These are phyloP conservation scores for Paramecium primaurelia DNA, from an alignment of 73 alveolate genomes.

Conservation along the genomic window DNA sequence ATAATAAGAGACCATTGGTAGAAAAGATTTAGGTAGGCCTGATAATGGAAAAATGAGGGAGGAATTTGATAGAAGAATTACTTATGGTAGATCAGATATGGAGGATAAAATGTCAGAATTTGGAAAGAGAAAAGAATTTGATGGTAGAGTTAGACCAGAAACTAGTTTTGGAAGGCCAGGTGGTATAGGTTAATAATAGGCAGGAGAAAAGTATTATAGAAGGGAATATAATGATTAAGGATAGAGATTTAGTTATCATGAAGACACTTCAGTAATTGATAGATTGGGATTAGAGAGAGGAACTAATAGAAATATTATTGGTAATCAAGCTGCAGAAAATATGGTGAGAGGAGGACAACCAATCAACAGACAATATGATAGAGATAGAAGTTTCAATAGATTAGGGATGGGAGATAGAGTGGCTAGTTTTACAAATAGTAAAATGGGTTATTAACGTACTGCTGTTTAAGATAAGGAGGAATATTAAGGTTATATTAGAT, in stretches of 20 bases:
- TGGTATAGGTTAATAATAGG: neutral
- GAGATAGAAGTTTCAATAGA: neutral
- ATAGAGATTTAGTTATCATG: neutral
- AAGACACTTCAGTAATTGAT: neutral
- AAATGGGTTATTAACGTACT: conserved; percentile 2
- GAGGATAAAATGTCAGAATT: neutral
- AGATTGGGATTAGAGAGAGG: conserved; percentile 38
- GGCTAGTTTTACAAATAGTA: neutral
- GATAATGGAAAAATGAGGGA: neutral
- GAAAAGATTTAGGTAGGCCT: neutral
- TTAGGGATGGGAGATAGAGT: neutral
- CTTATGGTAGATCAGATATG: neutral
- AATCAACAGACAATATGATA: neutral
- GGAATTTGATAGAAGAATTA: neutral
- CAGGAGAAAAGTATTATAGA: neutral
- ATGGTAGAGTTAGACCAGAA: neutral
- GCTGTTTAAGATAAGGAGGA: conserved; percentile 17
- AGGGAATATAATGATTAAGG: neutral
- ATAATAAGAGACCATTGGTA: neutral
- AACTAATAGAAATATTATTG: neutral
- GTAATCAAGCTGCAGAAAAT: conserved; percentile 13
- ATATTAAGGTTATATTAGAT: neutral
- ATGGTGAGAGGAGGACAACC: neutral
- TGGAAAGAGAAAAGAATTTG: neutral
- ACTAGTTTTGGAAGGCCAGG: neutral